A percentile compares a stretch with the other conserved stretches of the same genome.
These are phyloP conservation scores for Cucurbita argyrosperma DNA, from an alignment of 306 rosid genomes.

Conservation along the genomic window DNA sequence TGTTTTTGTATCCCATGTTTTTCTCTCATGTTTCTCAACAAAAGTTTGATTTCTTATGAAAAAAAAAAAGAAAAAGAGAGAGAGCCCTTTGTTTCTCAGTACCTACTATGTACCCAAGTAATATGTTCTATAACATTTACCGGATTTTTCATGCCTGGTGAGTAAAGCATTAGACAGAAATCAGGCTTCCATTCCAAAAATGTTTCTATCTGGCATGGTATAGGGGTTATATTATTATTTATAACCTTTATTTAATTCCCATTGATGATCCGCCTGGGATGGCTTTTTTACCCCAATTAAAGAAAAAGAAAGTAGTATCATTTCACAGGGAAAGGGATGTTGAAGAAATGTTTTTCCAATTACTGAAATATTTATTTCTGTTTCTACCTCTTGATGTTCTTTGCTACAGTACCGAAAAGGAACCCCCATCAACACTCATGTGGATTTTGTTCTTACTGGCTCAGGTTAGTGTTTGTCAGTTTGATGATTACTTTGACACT, in stretches of 20 bases:
- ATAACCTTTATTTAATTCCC: background rate
- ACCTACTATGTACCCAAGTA: background rate
- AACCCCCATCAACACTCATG: slow-evolving; percentile 88
- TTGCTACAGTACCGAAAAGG: slow-evolving; percentile 53
- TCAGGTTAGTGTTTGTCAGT: slow-evolving; percentile 43
- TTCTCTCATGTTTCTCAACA: too few relatives aligned
- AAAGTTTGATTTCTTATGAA: too few relatives aligned
- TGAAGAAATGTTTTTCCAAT: background rate
- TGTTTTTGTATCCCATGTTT: too few relatives aligned
- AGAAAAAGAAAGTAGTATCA: background rate
- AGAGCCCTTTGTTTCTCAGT: background rate
- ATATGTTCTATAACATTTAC: background rate
- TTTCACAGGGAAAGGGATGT: background rate
- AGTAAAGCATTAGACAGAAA: background rate
- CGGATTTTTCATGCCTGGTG: background rate
- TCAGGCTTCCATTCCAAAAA: background rate
- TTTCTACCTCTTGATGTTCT: slow-evolving; percentile 6
- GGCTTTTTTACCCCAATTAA: background rate
- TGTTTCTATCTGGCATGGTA: background rate
- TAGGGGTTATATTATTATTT: background rate
- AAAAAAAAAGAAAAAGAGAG: too few relatives aligned
- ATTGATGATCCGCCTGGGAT: background rate
- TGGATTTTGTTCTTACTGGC: slow-evolving; percentile 89
- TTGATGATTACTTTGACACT: background rate
- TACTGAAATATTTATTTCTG: slow-evolving; percentile 1